These are phyloP conservation scores for Pseudopithomyces chartarum DNA, from an alignment of 2,329 filamentous ascomycete species.

Conservation along the genomic window DNA sequence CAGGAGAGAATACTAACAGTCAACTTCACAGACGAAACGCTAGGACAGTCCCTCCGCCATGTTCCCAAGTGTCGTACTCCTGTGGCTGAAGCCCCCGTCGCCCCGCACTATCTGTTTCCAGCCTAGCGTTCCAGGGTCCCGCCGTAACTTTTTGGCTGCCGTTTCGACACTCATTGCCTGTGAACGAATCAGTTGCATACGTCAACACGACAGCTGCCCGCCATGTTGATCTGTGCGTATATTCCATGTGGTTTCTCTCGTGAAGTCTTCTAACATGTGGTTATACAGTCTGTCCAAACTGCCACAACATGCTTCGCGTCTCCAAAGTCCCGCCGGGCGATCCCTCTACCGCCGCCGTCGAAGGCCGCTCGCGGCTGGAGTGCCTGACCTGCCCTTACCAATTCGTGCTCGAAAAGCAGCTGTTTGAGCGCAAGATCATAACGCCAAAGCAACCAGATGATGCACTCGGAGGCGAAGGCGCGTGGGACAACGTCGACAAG, in stretches of 20 bases:
- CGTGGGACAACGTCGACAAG: constrained; percentile 92
- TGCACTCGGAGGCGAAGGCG: constrained; percentile 84
- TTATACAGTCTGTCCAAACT: constrained; percentile 73
- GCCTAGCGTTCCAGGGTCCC: constrained; percentile 28
- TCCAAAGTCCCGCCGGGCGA: constrained; percentile 52
- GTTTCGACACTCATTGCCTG: neutral
- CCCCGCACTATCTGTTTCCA: constrained; percentile 32
- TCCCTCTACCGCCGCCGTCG: constrained; percentile 43
- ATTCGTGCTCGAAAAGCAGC: constrained; percentile 76
- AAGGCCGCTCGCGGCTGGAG: constrained; percentile 77
- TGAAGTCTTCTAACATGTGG: neutral
- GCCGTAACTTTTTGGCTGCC: constrained; percentile 31
- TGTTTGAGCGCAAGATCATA: constrained; percentile 81
- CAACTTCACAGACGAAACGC: constrained; percentile 20
- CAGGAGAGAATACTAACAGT: neutral
- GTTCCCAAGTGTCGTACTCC: constrained; percentile 7
- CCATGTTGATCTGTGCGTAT: constrained; percentile 69
- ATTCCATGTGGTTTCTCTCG: neutral
- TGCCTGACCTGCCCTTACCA: constrained; percentile 96
- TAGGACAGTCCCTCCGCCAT: constrained; percentile 11
- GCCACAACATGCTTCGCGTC: constrained; percentile 82
- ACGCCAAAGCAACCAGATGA: constrained; percentile 87
- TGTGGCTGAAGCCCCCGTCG: constrained; percentile 15
- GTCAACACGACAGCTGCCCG: constrained; percentile 8
- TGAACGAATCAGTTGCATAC: constrained; percentile 2